Base-by-base conservation (phyloP, 2,329 filamentous ascomycete species). In the Scopulariopsis brevicaulis region DNA sequence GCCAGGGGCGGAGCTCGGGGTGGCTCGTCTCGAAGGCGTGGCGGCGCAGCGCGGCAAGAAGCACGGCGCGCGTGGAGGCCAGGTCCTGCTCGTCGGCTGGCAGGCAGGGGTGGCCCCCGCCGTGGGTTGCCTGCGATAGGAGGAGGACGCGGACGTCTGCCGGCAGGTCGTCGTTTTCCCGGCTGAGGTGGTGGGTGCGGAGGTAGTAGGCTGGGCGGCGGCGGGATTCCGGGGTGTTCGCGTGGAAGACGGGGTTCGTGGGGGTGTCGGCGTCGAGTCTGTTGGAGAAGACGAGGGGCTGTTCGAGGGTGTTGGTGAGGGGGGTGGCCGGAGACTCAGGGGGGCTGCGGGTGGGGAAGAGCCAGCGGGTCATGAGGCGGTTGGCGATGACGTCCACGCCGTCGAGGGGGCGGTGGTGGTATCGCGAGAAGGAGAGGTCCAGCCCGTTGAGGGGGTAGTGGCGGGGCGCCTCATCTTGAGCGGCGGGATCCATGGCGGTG, bases 361-460 rank as follows among this genome's bases (percentile, higher is more conserved):
- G 43, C 35, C 25, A 56, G 54, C 24, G 24, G 10, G 22, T 14
- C 53, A 54, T 50, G 32, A 59, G 37, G 18, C 53, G 53, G 46
- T 56, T 28, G 28, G 53, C 53, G 32, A 59, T 25, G 11, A 56
- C 18, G 48, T 59, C 57, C 10, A 25, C 24, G 48, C 25, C 40
- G 5, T 28, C 28, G 14, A 59, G 43, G 10, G n/a, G 43, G n/a
- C 35, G 43, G 53, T 59, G 57, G 35, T 54, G 48, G 50, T 60
- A 60, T 12, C 46, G 24, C 7, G 32, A 22, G 37, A 60, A 54
- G 32, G 51, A 34, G 28, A 60, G 53, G 34, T 57, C 56, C 15
- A 60, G 46, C 12, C 56, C 59, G 54, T 58, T 58, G 53, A 60
- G 53, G 22, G 59, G 59, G 43, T 60, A 60, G 40, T 60, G 59